phyloP scores from a whole-genome alignment of 2,329 filamentous ascomycete genomes.

The Dactylellina drechsleri region DNA sequence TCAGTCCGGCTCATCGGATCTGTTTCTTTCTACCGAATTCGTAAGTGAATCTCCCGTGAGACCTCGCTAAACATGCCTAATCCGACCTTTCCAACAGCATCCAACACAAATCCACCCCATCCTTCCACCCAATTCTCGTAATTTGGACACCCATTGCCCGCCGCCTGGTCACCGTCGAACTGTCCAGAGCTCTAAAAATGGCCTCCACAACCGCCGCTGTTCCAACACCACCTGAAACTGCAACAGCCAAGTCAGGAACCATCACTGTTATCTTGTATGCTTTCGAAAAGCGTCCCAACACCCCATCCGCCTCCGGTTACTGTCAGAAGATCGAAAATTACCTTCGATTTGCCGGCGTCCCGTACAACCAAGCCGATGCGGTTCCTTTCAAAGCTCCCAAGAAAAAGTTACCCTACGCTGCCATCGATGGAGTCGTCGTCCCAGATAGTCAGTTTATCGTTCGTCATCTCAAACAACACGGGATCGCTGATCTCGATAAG shows the following conservation, averaged over 20 bases:
- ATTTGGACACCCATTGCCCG: too few relatives aligned
- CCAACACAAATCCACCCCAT: slow-evolving; percentile 23
- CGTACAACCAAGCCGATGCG: slow-evolving; percentile 36
- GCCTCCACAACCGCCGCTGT: not conserved
- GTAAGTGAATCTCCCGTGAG: not conserved
- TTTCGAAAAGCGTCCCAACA: slow-evolving; percentile 33
- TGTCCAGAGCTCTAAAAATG: not conserved
- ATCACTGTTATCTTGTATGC: slow-evolving; percentile 35
- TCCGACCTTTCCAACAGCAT: slow-evolving; percentile 27
- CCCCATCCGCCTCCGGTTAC: slow-evolving; percentile 28
- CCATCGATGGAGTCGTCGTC: slow-evolving; percentile 27
- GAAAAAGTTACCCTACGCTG: slow-evolving; percentile 45
- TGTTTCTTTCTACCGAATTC: too few relatives aligned
- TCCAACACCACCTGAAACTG: not conserved
- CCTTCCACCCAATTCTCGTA: too few relatives aligned
- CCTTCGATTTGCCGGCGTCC: slow-evolving; percentile 37
- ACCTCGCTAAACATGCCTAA: slow-evolving; percentile 21
- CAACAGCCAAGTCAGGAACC: slow-evolving; percentile 3
- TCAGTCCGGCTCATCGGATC: too few relatives aligned
- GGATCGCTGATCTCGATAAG: slow-evolving; percentile 44
- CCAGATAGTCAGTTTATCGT: slow-evolving; percentile 46
- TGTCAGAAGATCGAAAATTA: slow-evolving; percentile 53
- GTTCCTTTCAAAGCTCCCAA: slow-evolving; percentile 50
- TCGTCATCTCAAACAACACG: slow-evolving; percentile 35
- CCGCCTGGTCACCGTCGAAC: too few relatives aligned